Conservation (phyloP, 176 grass and related monocot species). For the Oryza meridionalis region DNA sequence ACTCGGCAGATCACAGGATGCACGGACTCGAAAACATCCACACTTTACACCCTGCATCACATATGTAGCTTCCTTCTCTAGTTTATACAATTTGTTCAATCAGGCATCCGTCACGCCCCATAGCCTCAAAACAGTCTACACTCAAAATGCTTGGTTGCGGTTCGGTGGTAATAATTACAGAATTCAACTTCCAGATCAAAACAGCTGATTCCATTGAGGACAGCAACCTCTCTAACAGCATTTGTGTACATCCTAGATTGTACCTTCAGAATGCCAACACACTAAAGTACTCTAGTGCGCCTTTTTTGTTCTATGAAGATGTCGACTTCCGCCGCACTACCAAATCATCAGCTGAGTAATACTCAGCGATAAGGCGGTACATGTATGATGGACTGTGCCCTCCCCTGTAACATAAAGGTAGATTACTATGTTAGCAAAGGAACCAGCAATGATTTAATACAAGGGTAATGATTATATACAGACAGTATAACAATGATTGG, state of each 20-base stretch:
- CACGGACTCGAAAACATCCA: neutral
- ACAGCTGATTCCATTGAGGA: constrained; percentile 22
- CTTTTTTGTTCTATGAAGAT: constrained; percentile 43
- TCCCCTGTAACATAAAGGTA: constrained; percentile 63
- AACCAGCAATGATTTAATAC: neutral
- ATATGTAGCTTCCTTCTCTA: constrained; percentile 10
- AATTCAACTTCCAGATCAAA: constrained; percentile 8
- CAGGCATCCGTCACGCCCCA: neutral
- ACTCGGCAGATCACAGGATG: neutral
- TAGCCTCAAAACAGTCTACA: constrained; percentile 24
- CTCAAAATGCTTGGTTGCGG: constrained; percentile 26
- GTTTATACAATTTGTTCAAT: constrained; percentile 7
- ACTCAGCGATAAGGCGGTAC: constrained; percentile 92
- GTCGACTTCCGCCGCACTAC: constrained; percentile 58
- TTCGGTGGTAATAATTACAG: constrained; percentile 14
- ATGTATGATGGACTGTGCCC: constrained; percentile 95
- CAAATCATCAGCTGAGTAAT: constrained; percentile 96
- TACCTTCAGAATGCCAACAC: constrained; percentile 28
- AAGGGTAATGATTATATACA: neutral
- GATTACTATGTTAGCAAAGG: constrained; percentile 21
- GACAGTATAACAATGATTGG: neutral
- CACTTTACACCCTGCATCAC: neutral
- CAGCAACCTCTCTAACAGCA: constrained; percentile 3
- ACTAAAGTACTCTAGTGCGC: neutral
- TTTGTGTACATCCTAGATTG: neutral